A percentile compares a stretch with the other conserved stretches of the same genome.
phyloP scores from a whole-genome alignment of 106 monocot genomes.

The Cymbidium sinense region DNA sequence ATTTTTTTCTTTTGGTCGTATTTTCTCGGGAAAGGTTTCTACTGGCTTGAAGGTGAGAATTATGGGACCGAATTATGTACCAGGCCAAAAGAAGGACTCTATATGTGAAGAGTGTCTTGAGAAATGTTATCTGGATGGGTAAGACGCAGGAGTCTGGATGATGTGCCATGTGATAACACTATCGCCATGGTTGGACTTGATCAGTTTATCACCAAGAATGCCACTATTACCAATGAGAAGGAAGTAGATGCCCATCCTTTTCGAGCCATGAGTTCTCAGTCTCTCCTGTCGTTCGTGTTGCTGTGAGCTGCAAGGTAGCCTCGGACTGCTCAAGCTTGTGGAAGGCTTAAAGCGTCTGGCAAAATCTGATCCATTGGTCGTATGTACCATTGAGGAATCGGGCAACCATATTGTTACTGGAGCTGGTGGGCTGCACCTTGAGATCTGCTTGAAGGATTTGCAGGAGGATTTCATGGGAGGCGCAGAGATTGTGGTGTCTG shows the following conservation, averaged over 20 bases:
- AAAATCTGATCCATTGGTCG: constrained; percentile 27
- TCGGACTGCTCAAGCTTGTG: constrained; percentile 24
- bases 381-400: constrained; percentile 22
- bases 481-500: constrained; percentile 16
- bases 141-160: constrained; percentile 28
- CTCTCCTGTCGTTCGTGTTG: constrained; percentile 28
- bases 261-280: constrained; percentile 28
- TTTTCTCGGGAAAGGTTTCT: constrained; percentile 20
- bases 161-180: constrained; percentile 28
- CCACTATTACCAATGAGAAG: constrained; percentile 26
- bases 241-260: constrained; percentile 29
- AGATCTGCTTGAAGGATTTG: constrained; percentile 27
- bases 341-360: constrained; percentile 21
- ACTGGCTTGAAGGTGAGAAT: constrained; percentile 22
- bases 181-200: constrained; percentile 23
- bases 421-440: constrained; percentile 26
- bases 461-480: constrained; percentile 32
- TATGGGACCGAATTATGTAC: constrained; percentile 23
- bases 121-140: constrained; percentile 32
- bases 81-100: constrained; percentile 26
- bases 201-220: constrained; percentile 30
- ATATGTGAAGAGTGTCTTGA: constrained; percentile 20
- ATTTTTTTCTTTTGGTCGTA: constrained; percentile 26
- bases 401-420: constrained; percentile 27
- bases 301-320: constrained; percentile 26